Conservation (phyloP, 805 yeast genomes). For the Torulaspora indica region DNA sequence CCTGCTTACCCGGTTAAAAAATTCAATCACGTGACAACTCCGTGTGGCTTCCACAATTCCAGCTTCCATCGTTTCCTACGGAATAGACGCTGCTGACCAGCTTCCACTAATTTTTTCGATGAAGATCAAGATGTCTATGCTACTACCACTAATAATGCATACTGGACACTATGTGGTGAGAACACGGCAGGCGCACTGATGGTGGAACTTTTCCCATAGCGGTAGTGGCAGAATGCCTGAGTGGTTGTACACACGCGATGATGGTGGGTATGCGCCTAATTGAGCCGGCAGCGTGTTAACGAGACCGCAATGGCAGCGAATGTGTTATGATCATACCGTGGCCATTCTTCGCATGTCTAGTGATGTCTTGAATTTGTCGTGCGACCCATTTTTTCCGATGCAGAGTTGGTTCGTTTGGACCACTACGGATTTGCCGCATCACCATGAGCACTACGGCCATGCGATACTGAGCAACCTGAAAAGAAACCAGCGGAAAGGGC, state of each 20-base stretch:
- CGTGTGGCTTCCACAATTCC: neutral
- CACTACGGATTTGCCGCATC: slow-evolving; percentile 10
- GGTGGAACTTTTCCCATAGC: neutral
- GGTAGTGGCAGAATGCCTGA: neutral
- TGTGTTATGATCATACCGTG: slow-evolving; percentile 4
- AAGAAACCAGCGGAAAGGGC: slow-evolving; percentile 7
- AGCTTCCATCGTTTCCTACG: slow-evolving; percentile 1
- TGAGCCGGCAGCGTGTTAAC: slow-evolving; percentile 2
- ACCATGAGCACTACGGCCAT: slow-evolving; percentile 2
- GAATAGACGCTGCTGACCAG: slow-evolving; percentile 4
- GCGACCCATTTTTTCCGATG: slow-evolving; percentile 3
- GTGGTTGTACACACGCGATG: slow-evolving; percentile 3
- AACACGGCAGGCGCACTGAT: neutral
- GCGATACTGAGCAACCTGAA: slow-evolving; percentile 3
- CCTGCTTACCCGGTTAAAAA: neutral
- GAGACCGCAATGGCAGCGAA: neutral
- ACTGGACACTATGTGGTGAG: neutral
- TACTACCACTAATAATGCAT: slow-evolving; percentile 1
- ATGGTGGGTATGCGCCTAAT: neutral
- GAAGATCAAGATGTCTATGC: neutral
- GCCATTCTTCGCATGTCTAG: slow-evolving; percentile 6
- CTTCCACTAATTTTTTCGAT: slow-evolving; percentile 4
- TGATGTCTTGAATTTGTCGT: slow-evolving; percentile 10
- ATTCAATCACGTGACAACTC: slow-evolving; percentile 2
- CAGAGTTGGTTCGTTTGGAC: slow-evolving; percentile 3